Conservation (phyloP, 148 eudicot species). For the Mesembryanthemum crystallinum region DNA sequence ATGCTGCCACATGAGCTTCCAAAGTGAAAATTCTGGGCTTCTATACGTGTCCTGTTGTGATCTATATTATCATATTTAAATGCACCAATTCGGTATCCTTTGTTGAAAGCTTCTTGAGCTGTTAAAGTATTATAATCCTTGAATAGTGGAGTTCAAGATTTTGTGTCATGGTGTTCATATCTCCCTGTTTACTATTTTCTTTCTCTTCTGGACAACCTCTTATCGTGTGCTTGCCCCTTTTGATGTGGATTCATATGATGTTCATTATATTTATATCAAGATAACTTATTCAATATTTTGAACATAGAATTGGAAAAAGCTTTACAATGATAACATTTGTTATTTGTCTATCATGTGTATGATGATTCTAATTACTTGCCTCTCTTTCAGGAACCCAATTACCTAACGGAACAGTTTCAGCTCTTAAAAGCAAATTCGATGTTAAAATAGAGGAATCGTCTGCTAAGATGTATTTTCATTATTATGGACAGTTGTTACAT, state of each 20-base stretch:
- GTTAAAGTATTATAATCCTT: neutral
- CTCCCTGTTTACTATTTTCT: neutral
- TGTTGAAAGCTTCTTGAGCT: neutral
- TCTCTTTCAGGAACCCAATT: constrained; percentile 47
- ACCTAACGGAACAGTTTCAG: constrained; percentile 56
- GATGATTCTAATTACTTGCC: constrained; percentile 22
- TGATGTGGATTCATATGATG: neutral
- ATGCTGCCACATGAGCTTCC: neutral
- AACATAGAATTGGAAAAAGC: neutral
- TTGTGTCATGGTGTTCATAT: constrained; percentile 5
- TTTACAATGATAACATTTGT: neutral
- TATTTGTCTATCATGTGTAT: neutral
- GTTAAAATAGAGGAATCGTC: constrained; percentile 89
- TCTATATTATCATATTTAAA: neutral
- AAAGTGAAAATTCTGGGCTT: neutral
- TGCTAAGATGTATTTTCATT: constrained; percentile 94
- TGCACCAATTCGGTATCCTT: neutral
- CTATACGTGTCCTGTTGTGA: neutral
- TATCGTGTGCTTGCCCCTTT: neutral
- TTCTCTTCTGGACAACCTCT: no score
- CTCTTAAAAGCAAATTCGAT: constrained; percentile 76
- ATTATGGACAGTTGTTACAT: constrained; percentile 92
- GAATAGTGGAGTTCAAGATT: neutral
- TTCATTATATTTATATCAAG: neutral
- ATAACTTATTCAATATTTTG: neutral